These are phyloP conservation scores for Malassezia caprae DNA, from an alignment of 1,284 basidiomycete species.

Conservation along the genomic window DNA sequence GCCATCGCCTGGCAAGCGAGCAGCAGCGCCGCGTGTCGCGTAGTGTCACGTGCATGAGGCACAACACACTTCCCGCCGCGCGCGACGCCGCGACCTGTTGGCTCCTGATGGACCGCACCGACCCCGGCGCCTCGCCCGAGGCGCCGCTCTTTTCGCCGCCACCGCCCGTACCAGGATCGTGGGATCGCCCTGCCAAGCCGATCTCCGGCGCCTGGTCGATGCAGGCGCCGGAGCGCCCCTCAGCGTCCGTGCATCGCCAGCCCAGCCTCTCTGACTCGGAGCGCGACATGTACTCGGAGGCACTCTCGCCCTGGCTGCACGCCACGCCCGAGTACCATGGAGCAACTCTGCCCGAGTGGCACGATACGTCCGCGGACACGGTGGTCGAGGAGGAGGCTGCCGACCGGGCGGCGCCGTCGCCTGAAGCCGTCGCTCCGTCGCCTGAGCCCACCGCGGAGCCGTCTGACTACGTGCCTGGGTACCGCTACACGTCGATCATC, in stretches of 20 bases:
- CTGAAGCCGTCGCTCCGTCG: background rate
- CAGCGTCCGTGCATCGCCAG: background rate
- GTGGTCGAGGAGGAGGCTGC: background rate
- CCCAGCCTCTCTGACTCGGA: background rate
- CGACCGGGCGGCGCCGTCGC: background rate
- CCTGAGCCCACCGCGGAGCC: background rate
- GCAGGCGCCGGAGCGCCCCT: background rate
- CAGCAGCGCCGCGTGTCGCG: background rate
- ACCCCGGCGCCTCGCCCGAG: background rate
- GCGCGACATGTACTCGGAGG: conserved; percentile 9
- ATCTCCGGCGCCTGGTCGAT: background rate
- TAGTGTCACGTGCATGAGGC: background rate
- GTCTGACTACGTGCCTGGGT: background rate
- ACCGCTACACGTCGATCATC: background rate
- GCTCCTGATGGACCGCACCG: background rate
- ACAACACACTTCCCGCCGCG: background rate
- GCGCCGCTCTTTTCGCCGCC: background rate
- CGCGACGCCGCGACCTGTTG: background rate
- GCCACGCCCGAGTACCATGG: background rate
- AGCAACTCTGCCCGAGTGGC: background rate
- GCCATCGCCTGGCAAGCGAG: background rate
- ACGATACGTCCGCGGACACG: background rate
- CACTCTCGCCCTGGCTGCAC: conserved; percentile 6
- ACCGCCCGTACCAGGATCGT: background rate
- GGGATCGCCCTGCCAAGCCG: background rate